phyloP scores from a whole-genome alignment of 495 filamentous ascomycete genomes.

The Hypoxylon fuscum region DNA sequence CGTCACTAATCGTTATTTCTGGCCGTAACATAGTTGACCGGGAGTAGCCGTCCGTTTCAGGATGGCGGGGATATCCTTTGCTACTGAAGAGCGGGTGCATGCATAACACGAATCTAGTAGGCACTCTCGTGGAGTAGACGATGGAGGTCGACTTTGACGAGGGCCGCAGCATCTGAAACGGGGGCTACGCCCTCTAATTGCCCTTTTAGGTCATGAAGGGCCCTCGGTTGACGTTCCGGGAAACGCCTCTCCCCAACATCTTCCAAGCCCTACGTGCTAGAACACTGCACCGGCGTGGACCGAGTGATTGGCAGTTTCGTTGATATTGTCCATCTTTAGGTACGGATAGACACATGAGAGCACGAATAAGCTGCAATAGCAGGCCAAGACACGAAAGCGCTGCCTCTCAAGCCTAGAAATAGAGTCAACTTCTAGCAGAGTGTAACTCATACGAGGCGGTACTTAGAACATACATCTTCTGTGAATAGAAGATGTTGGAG shows the following conservation, averaged over 20 bases:
- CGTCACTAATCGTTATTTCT: not conserved
- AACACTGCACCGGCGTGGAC: constrained; percentile 18
- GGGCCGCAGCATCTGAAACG: constrained; percentile 27
- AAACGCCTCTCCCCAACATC: constrained; percentile 7
- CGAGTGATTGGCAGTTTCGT: constrained; percentile 12
- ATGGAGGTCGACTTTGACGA: constrained; percentile 23
- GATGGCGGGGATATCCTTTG: constrained; percentile 17
- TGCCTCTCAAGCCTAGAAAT: constrained; percentile 26
- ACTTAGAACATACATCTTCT: constrained; percentile 4
- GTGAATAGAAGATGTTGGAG: constrained; percentile 8
- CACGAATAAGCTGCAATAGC: not conserved
- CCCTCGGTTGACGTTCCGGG: constrained; percentile 11
- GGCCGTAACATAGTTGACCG: not conserved
- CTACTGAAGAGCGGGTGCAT: constrained; percentile 1
- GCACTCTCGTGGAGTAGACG: constrained; percentile 17
- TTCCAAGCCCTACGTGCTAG: constrained; percentile 6
- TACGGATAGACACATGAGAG: constrained; percentile 6
- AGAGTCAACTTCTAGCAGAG: constrained; percentile 13
- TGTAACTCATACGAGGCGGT: constrained; percentile 25
- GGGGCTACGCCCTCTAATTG: constrained; percentile 22
- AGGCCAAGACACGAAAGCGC: constrained; percentile 9
- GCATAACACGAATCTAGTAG: constrained; percentile 11
- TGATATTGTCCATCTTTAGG: constrained; percentile 5
- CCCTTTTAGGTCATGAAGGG: not conserved
- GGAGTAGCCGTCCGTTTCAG: constrained; percentile 12